A percentile compares a stretch with the other conserved stretches of the same genome.
phyloP scores from a whole-genome alignment of 176 grass and related monocot genomes.

The Musa beccarii region DNA sequence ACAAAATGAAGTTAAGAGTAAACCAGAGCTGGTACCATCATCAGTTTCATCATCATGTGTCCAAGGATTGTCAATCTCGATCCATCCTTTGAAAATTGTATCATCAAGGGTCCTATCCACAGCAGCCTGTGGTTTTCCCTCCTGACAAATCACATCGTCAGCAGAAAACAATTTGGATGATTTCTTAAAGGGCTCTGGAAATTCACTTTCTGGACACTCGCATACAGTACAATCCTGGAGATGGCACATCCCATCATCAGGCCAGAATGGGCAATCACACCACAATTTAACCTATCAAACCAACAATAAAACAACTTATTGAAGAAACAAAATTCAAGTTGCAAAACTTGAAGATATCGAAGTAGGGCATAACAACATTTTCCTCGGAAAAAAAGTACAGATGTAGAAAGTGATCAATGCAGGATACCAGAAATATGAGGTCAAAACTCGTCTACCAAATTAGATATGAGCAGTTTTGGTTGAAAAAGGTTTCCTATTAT shows the following conservation, averaged over 20 bases:
- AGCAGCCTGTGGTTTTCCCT: constrained; percentile 75
- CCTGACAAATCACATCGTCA: constrained; percentile 66
- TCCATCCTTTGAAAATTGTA: constrained; percentile 77
- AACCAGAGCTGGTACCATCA: constrained; percentile 19
- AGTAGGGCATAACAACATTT: not conserved
- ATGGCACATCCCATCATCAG: constrained; percentile 90
- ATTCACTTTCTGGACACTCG: constrained; percentile 90
- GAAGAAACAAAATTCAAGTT: not conserved
- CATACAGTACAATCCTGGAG: constrained; percentile 87
- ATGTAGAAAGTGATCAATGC: not conserved
- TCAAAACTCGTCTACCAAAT: not conserved
- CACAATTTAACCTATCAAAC: constrained; percentile 74
- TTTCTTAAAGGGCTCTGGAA: constrained; percentile 82
- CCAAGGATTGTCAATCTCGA: constrained; percentile 93
- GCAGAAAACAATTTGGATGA: constrained; percentile 36
- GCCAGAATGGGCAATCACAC: constrained; percentile 97
- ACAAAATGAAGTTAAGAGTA: constrained; percentile 2
- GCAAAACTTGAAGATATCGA: not conserved
- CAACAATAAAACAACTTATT: constrained; percentile 5
- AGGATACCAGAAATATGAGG: not conserved
- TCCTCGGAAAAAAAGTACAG: not conserved
- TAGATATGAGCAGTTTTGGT: not conserved
- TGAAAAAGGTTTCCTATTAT: not conserved
- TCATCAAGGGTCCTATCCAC: constrained; percentile 90
- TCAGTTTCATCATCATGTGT: constrained; percentile 95